Percentiles rank a stretch among this genome's conserved stretches.
Conservation (phyloP, 202 grass and related monocot species). For the Zizania palustris region DNA sequence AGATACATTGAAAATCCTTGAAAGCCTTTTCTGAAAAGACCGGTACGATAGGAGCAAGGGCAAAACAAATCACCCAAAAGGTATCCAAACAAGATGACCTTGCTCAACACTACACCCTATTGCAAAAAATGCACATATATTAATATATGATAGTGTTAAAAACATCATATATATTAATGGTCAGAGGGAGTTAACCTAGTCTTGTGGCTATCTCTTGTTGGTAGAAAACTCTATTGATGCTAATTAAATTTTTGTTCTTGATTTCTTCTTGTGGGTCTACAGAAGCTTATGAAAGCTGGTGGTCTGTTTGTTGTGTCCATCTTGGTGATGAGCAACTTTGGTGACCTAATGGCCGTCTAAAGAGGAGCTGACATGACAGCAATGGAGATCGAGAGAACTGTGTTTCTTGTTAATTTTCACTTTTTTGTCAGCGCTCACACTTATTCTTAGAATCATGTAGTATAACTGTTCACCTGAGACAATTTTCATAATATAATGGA, state of each 20-base stretch:
- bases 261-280: slow-evolving; percentile 16
- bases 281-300: slow-evolving; percentile 64
- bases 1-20: too few species aligned
- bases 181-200: neutral
- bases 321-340: slow-evolving; percentile 65
- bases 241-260: slow-evolving; percentile 9
- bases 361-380: neutral
- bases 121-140: too few species aligned
- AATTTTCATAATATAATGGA: slow-evolving; percentile 11
- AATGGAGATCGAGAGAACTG: neutral
- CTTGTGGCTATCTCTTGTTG: neutral
- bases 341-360: slow-evolving; percentile 70
- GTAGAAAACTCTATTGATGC: neutral
- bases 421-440: neutral
- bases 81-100: too few species aligned
- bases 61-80: too few species aligned
- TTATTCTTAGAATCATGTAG: slow-evolving; percentile 22
- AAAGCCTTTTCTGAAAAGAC: too few species aligned
- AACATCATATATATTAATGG: too few species aligned
- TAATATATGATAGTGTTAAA: too few species aligned
- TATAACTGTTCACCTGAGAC: neutral
- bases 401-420: neutral
- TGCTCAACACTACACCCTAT: too few species aligned
- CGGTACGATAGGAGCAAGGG: too few species aligned
- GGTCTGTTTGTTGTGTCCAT: slow-evolving; percentile 71